Base-by-base conservation (phyloP, 495 filamentous ascomycete genomes). In the Lophiostoma macrostomum region DNA sequence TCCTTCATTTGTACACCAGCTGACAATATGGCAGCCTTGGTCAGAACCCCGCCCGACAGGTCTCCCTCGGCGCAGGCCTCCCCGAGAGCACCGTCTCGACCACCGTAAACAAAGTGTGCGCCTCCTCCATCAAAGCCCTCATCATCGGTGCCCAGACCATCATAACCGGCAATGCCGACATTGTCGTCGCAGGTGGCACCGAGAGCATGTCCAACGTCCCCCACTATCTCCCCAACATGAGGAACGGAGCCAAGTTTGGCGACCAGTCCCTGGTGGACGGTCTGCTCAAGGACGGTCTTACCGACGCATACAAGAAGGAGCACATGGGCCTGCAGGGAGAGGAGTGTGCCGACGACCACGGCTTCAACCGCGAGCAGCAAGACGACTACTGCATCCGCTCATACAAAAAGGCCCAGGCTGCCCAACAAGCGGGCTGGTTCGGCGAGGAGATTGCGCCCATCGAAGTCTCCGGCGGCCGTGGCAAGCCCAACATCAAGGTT, bases 81-180 rank as follows among this genome's bases (percentile, higher is more conserved):
- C 69, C 79, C 2, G 74, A 93, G 14, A 76, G 78, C 12, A 87
- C 85, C 43, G 82, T 95, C 64, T 87, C 84, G 74, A 97, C 94
- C 34, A 95, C 90, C 24, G 80, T 98, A 51, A 98, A 97, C 84
- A 98, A 98, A 75, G 93, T 98, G 64, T 98, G 93, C 79, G 93
- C 93, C 50, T 96, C 90, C 38, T 81, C 83, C 34, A 65, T 96
- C 64, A 98, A 98, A 75, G 90, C 93, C 53, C 84, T 97, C 70
- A 91, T 95, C 58, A 80, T 98, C 49, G 94, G 86, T 42, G 86
- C 93, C 22, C 93, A 97, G 75, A 95, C 90, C 56, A 96, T 98
- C 70, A 90, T 95, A 64, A 95, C 90, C 25, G 91, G 93, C 55
- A 93, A 85, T 64, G 90, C 93, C 57, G 83, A 87, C 42, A 80